Conservation (phyloP, 495 filamentous ascomycete genomes). For the Melanomma pulvis-pyrius region DNA sequence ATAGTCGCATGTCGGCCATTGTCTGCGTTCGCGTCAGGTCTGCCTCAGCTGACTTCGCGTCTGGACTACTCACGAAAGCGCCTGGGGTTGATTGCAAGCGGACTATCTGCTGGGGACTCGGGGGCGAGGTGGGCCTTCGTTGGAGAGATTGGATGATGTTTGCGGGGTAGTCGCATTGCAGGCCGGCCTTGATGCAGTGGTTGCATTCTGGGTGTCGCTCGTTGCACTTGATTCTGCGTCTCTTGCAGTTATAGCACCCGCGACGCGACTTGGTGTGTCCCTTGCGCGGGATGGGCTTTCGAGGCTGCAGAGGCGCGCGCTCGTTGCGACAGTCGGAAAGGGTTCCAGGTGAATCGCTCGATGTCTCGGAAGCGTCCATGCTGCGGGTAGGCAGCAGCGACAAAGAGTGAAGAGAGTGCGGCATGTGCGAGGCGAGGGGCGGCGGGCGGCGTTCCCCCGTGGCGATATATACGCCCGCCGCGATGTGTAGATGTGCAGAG, state of each 20-base stretch:
- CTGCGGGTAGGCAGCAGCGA: conserved; percentile 27
- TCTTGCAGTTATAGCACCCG: conserved; percentile 70
- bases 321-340: conserved; percentile 8
- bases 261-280: conserved; percentile 62
- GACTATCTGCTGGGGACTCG: conserved; percentile 31
- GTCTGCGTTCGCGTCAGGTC: conserved; percentile 24
- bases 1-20: conserved; percentile 50
- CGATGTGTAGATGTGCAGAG: conserved; percentile 5
- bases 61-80: conserved; percentile 25
- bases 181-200: conserved; percentile 59
- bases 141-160: conserved; percentile 38
- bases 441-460: conserved; percentile 9
- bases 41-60: not conserved
- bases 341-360: conserved; percentile 30
- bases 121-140: conserved; percentile 7
- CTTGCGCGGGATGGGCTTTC: conserved; percentile 40
- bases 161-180: conserved; percentile 62
- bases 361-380: conserved; percentile 19
- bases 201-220: conserved; percentile 61
- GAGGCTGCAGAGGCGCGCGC: conserved; percentile 23
- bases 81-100: conserved; percentile 32
- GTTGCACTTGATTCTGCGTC: conserved; percentile 66
- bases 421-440: not conserved
- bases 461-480: conserved; percentile 29
- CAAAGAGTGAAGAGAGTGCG: not conserved